Evolutionary conservation across 2,329 filamentous ascomycete species (phyloP), one percentile per base, ranked within the genome.

Genomic region (Aspergillus amoenus): DNA sequence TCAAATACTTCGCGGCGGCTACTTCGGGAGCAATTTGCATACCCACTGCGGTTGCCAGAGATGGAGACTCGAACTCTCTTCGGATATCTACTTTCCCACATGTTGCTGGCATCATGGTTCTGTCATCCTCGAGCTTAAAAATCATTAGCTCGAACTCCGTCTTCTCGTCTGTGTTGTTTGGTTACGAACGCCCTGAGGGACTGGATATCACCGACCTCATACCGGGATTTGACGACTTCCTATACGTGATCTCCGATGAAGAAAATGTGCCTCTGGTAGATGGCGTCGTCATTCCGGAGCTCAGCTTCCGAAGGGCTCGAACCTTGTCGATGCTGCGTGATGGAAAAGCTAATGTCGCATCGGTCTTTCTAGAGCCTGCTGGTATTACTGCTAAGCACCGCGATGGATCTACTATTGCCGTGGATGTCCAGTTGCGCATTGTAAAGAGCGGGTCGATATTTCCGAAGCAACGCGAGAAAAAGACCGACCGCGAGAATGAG

Each of bases 221-320:
- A 27, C 93, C 93, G 0, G 85, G 88, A 44, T 97, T 99, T 68
- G 91, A 95, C 73, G 88, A 87, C 62, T 87, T 96, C 44, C 78
- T 99, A 49, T 81, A 86, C 42, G 86, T 95, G 27, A 80, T 99
- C 66, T 91, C 86, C 4, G 89, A 96, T 55, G 91, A 97, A 70
- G 93, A 99, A 65, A 87, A 90, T 41, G 82, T 97, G 50, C 82
- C 87, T 51, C 80, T 97, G 24, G 83, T 89, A 11, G 94, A 99
- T 72, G 94, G 94, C n/a, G 93, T 97, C 67, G 93, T 99, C 15
- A 89, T 99, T 55, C 93, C 94, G 1, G 94, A 99, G 73, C 93
- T 97, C 70, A 95, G 91, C 68, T 97, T 99, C 76, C 87, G 94
- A 57, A 88, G 93, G 64, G 94, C 94, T 6, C 85, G 91, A 57